phyloP scores from a whole-genome alignment of 2,329 filamentous ascomycete genomes.

The Aspergillus cejpii region DNA sequence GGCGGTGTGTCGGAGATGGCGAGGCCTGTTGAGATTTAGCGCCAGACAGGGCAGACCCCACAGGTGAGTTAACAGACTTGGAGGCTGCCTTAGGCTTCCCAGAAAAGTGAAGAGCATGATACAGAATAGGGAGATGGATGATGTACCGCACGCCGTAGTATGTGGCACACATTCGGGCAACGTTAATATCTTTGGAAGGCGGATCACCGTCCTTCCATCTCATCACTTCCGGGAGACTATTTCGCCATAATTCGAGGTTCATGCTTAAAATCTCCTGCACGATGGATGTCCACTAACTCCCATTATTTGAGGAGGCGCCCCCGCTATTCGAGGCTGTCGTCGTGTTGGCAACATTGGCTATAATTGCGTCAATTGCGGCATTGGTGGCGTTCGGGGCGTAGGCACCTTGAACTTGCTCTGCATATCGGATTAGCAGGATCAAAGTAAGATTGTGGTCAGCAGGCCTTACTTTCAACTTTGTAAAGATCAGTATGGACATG shows the following conservation, averaged over 20 bases:
- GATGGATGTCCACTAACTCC: conserved; percentile 31
- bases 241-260: conserved; percentile 49
- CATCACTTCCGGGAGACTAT: conserved; percentile 48
- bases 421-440: conserved; percentile 2
- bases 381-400: not conserved
- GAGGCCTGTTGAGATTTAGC: conserved; percentile 34
- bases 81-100: conserved; percentile 36
- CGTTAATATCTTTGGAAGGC: conserved; percentile 68
- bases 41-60: conserved; percentile 20
- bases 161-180: conserved; percentile 79
- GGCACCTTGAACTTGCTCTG: conserved; percentile 24
- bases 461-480: conserved; percentile 34
- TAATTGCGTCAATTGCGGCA: not conserved
- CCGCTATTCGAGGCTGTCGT: not conserved
- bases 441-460: too few relatives aligned
- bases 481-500: conserved; percentile 52
- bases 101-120: conserved; percentile 52
- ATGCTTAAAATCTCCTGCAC: conserved; percentile 41
- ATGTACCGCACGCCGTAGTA: conserved; percentile 91
- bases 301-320: not conserved
- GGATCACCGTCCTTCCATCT: conserved; percentile 61
- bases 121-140: conserved; percentile 72
- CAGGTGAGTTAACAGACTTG: conserved; percentile 28
- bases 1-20: conserved; percentile 28
- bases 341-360: not conserved